Evolutionary conservation across 1,284 basidiomycete species (phyloP).

Genomic region (Cryptococcus hybrid): DNA sequence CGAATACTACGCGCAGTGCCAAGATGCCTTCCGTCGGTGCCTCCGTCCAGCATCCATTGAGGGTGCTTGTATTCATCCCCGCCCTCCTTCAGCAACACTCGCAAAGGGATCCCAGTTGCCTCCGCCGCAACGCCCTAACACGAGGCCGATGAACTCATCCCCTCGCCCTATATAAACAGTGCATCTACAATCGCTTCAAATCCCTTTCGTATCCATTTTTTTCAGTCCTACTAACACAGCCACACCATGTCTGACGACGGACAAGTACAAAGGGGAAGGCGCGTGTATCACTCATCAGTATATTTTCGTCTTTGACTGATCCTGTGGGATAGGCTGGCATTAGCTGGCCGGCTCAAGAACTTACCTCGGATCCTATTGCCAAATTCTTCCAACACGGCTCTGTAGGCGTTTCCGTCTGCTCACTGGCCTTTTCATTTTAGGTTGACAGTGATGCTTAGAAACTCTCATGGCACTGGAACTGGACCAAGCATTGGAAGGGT

Average conservation of each 20-base stretch:
- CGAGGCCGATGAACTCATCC: neutral
- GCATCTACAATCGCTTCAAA: neutral
- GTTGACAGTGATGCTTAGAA: slow-evolving; percentile 6
- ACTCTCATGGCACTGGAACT: slow-evolving; percentile 47
- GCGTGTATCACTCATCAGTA: neutral
- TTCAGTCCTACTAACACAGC: neutral
- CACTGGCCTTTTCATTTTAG: neutral
- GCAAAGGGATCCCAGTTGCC: neutral
- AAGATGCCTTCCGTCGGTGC: too few relatives aligned
- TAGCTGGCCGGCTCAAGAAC: slow-evolving; percentile 44
- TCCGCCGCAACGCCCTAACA: neutral
- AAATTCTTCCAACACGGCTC: slow-evolving; percentile 40
- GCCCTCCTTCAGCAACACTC: neutral
- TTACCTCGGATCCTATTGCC: slow-evolving; percentile 36
- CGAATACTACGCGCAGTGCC: too few relatives aligned
- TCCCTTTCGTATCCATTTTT: neutral
- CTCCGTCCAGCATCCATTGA: too few relatives aligned
- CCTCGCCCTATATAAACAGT: too few relatives aligned
- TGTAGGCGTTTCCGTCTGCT: slow-evolving; percentile 16
- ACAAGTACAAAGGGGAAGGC: slow-evolving; percentile 6
- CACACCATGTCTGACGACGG: neutral
- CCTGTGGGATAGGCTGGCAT: slow-evolving; percentile 29
- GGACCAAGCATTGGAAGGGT: slow-evolving; percentile 45
- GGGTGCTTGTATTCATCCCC: neutral
- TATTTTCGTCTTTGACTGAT: neutral